phyloP scores from a whole-genome alignment of 805 yeast genomes.

The Schwanniomyces sp. region DNA sequence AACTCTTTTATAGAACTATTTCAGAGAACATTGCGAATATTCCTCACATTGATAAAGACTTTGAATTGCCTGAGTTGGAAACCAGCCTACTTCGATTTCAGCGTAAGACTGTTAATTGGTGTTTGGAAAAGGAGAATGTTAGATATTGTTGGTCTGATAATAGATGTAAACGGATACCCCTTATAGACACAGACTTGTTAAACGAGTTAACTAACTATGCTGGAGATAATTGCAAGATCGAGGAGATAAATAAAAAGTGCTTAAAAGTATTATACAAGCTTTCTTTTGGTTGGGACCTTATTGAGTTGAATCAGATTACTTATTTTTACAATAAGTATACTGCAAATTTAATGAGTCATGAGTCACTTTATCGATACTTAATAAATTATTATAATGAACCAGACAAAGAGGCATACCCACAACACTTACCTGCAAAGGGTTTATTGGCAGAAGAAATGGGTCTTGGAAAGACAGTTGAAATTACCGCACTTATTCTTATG shows the following conservation, averaged over 20 bases:
- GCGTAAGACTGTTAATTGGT: slow-evolving; percentile 55
- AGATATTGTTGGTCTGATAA: slow-evolving; percentile 25
- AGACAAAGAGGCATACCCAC: slow-evolving; percentile 19
- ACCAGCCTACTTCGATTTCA: slow-evolving; percentile 52
- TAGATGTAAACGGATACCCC: slow-evolving; percentile 17
- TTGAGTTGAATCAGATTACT: slow-evolving; percentile 8
- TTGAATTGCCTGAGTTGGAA: slow-evolving; percentile 43
- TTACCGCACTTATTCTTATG: slow-evolving; percentile 60
- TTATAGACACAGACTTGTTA: slow-evolving; percentile 11
- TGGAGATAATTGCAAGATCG: background rate
- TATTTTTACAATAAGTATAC: slow-evolving; percentile 54
- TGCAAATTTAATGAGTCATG: slow-evolving; percentile 42
- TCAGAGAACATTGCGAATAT: slow-evolving; percentile 42
- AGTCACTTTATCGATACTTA: slow-evolving; percentile 27
- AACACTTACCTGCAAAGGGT: slow-evolving; percentile 54
- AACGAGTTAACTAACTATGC: slow-evolving; percentile 4
- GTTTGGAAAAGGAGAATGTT: slow-evolving; percentile 51
- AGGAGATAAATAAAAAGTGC: slow-evolving; percentile 11
- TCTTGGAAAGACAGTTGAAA: slow-evolving; percentile 89
- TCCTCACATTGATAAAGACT: slow-evolving; percentile 14
- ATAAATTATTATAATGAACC: slow-evolving; percentile 21
- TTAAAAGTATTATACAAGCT: slow-evolving; percentile 36
- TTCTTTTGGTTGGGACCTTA: slow-evolving; percentile 54
- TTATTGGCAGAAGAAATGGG: slow-evolving; percentile 96
- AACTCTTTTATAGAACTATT: slow-evolving; percentile 49